Percentiles rank a stretch among this genome's conserved stretches.
Conservation (phyloP, 2,329 filamentous ascomycete species). For the Penicillium sp. region DNA sequence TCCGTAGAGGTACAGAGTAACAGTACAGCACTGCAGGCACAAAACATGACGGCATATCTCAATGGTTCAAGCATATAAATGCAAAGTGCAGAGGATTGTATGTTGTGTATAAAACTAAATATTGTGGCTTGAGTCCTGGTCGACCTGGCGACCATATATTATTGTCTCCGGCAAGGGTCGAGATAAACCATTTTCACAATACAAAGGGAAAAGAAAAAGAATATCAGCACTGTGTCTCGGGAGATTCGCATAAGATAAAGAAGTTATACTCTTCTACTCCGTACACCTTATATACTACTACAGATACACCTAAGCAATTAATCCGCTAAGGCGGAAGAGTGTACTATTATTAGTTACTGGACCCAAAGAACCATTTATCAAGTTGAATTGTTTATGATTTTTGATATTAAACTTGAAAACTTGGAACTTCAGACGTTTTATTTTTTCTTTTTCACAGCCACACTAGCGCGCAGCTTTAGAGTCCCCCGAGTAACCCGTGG, state of each 20-base stretch:
- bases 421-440: neutral
- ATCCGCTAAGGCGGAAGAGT: neutral
- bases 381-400: neutral
- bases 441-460: neutral
- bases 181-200: neutral
- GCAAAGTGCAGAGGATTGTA: neutral
- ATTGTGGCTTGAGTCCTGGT: conserved; percentile 1
- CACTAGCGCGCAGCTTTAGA: conserved; percentile 11
- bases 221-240: neutral
- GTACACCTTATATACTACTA: too few relatives aligned
- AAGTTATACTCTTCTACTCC: neutral
- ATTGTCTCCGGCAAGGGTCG: neutral
- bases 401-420: neutral
- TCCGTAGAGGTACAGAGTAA: neutral
- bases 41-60: neutral
- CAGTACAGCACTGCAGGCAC: neutral
- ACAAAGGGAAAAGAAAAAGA: neutral
- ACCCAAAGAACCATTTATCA: neutral
- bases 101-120: neutral
- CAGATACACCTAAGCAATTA: too few relatives aligned
- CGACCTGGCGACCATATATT: conserved; percentile 7
- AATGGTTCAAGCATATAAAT: neutral
- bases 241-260: neutral
- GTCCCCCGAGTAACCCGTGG: conserved; percentile 12
- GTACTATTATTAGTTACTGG: conserved; percentile 2